phyloP scores from a whole-genome alignment of 768 basidiomycete genomes.

The Boletus eberwhitei region DNA sequence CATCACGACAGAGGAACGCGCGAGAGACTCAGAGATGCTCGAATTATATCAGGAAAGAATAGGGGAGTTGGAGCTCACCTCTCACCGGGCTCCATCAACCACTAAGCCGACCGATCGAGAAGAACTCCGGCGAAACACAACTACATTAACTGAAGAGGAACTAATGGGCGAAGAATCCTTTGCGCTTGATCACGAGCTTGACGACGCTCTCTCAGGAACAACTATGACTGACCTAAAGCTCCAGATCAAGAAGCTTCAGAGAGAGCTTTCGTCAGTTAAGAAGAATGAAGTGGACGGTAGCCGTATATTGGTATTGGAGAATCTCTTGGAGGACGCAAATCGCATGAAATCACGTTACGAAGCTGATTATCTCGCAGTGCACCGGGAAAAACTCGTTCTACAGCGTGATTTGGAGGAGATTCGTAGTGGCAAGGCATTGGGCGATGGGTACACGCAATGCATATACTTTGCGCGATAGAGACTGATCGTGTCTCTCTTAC shows the following conservation, averaged over 20 bases:
- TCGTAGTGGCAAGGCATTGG: constrained; percentile 75
- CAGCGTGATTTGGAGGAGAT: constrained; percentile 87
- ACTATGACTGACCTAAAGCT: constrained; percentile 93
- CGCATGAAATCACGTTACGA: constrained; percentile 89
- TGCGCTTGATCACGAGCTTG: constrained; percentile 82
- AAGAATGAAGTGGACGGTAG: constrained; percentile 77
- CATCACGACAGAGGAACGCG: constrained; percentile 64
- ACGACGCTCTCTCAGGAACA: constrained; percentile 76
- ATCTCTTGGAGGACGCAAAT: constrained; percentile 86
- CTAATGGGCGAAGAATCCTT: constrained; percentile 47
- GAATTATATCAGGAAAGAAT: constrained; percentile 90
- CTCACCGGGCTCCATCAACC: constrained; percentile 44
- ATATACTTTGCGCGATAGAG: background rate
- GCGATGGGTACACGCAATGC: constrained; percentile 62
- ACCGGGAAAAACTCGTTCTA: constrained; percentile 77
- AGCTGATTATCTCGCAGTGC: constrained; percentile 77
- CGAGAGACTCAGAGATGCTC: constrained; percentile 78
- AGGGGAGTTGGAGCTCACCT: constrained; percentile 76
- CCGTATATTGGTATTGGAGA: constrained; percentile 81
- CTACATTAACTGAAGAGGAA: constrained; percentile 45
- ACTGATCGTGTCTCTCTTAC: constrained; percentile 6
- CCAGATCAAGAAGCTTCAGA: constrained; percentile 73
- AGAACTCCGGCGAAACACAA: constrained; percentile 18
- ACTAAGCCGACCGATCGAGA: constrained; percentile 23
- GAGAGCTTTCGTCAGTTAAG: constrained; percentile 73